Evolutionary conservation across 164 flowering plant species (phyloP).

Genomic region (Vitis vinifera): DNA sequence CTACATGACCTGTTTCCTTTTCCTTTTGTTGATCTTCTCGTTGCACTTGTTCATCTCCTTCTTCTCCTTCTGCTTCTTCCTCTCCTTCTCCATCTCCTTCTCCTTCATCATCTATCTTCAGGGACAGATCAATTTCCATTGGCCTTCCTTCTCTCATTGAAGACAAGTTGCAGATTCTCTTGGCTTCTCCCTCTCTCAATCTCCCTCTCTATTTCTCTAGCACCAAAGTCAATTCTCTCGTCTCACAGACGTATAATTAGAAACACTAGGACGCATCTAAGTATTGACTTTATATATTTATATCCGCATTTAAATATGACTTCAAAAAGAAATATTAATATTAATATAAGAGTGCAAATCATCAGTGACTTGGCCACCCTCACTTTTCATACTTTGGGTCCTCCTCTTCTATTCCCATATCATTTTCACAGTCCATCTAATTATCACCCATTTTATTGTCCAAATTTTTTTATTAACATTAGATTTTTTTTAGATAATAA

Average conservation of each 20-base stretch:
- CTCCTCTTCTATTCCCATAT: too few relatives aligned
- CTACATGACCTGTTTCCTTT: slow-evolving; percentile 6
- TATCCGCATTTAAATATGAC: slow-evolving; percentile 10
- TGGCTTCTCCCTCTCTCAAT: slow-evolving; percentile 19
- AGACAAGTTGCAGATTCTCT: slow-evolving; percentile 10
- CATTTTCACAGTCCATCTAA: too few relatives aligned
- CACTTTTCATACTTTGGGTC: too few relatives aligned
- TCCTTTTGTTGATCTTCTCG: background rate
- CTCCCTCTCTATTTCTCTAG: slow-evolving; percentile 24
- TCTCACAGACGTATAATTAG: slow-evolving; percentile 34
- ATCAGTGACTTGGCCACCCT: too few relatives aligned
- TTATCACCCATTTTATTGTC: too few relatives aligned
- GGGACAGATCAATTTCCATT: slow-evolving; percentile 55
- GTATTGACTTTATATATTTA: slow-evolving; percentile 42
- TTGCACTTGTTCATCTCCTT: background rate
- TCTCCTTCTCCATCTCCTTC: slow-evolving; percentile 10
- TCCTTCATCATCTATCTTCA: slow-evolving; percentile 33
- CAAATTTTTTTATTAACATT: too few relatives aligned
- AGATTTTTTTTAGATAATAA: too few relatives aligned
- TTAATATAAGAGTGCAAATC: too few relatives aligned
- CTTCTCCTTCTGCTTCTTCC: slow-evolving; percentile 5
- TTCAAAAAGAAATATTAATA: background rate
- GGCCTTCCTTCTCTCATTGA: slow-evolving; percentile 20
- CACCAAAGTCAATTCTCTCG: slow-evolving; percentile 64
- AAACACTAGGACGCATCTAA: slow-evolving; percentile 45